Evolutionary conservation across 768 basidiomycete species (phyloP).

Genomic region (Amanita phalloides): DNA sequence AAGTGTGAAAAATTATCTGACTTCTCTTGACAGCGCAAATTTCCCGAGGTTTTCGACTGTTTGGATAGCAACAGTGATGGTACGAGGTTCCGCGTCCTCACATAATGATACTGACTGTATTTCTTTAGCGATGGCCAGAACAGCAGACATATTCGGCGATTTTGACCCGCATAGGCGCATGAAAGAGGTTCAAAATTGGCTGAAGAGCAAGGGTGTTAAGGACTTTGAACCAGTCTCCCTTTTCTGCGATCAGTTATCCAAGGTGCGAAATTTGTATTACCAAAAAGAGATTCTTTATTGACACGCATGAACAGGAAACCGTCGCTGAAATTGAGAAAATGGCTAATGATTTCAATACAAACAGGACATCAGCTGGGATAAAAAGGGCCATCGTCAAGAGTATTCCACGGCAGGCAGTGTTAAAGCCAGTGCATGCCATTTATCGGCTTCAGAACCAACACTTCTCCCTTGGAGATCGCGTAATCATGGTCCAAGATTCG

Average conservation of each 20-base stretch:
- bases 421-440: conserved; percentile 85
- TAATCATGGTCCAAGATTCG: conserved; percentile 93
- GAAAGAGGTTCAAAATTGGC: conserved; percentile 75
- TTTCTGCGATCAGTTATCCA: conserved; percentile 84
- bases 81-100: conserved; percentile 20
- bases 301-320: conserved; percentile 40
- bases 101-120: neutral
- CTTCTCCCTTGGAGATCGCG: conserved; percentile 86
- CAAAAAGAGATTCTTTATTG: neutral
- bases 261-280: conserved; percentile 33
- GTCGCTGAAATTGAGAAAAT: conserved; percentile 70
- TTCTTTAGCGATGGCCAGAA: conserved; percentile 59
- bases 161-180: conserved; percentile 59
- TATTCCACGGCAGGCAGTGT: conserved; percentile 85
- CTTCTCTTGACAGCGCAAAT: conserved; percentile 38
- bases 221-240: conserved; percentile 92
- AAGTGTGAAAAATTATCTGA: neutral
- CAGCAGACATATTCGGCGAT: conserved; percentile 45
- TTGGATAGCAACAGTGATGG: conserved; percentile 70
- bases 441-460: conserved; percentile 85
- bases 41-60: conserved; percentile 73
- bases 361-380: conserved; percentile 50
- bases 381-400: conserved; percentile 92
- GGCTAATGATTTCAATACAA: conserved; percentile 56
- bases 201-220: conserved; percentile 75